Evolutionary conservation across 2,329 filamentous ascomycete species (phyloP).

Genomic region (Calonectria fujianensis): DNA sequence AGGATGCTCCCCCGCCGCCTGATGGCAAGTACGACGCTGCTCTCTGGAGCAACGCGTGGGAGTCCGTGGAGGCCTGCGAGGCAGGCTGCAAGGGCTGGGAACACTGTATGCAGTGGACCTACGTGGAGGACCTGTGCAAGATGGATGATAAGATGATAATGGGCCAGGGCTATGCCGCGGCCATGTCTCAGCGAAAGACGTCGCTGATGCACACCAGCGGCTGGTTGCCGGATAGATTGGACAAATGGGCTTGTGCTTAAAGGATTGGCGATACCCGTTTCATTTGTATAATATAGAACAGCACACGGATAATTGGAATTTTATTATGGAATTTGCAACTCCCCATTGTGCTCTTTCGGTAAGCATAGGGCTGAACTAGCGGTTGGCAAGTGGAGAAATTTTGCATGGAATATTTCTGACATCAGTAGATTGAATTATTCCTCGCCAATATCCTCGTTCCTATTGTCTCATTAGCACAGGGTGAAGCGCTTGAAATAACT

Average conservation of each 20-base stretch:
- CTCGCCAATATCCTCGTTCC: slow-evolving; percentile 21
- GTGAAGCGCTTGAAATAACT: not conserved
- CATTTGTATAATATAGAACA: not conserved
- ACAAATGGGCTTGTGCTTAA: slow-evolving; percentile 43
- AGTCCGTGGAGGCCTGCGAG: slow-evolving; percentile 50
- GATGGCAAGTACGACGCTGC: slow-evolving; percentile 41
- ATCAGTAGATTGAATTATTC: not conserved
- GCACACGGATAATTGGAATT: not conserved
- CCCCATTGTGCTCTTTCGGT: not conserved
- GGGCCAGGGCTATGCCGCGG: slow-evolving; percentile 50
- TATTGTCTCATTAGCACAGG: not conserved
- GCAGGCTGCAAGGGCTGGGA: slow-evolving; percentile 49
- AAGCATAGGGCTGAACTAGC: not conserved
- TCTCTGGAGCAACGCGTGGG: slow-evolving; percentile 48
- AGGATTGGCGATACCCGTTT: not conserved
- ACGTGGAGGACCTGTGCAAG: slow-evolving; percentile 53
- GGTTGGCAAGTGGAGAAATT: not conserved
- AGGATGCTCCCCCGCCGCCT: slow-evolving; percentile 40
- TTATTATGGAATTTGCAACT: not conserved
- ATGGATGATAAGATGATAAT: slow-evolving; percentile 53
- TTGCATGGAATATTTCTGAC: not conserved
- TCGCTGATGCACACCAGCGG: slow-evolving; percentile 52
- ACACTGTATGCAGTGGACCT: slow-evolving; percentile 50
- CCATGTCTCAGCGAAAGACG: slow-evolving; percentile 52
- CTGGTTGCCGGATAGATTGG: slow-evolving; percentile 49